phyloP scores from a whole-genome alignment of 2,329 filamentous ascomycete species.

The Neocatenulostroma microsporum region DNA sequence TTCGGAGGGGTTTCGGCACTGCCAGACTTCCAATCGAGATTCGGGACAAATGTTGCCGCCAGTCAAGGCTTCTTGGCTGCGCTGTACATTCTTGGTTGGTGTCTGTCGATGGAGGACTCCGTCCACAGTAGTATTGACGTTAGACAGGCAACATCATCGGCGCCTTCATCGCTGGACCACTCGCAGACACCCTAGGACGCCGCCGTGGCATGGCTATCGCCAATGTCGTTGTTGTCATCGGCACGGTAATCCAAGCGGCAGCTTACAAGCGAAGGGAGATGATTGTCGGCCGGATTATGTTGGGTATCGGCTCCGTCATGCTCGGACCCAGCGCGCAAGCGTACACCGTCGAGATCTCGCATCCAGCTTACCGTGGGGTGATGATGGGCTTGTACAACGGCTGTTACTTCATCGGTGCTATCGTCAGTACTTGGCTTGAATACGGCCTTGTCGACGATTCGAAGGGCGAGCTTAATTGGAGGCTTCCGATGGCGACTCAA shows the following conservation, averaged over 20 bases:
- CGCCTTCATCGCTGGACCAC: not conserved
- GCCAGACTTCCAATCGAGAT: not conserved
- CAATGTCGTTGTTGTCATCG: slow-evolving; percentile 1
- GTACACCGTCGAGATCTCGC: slow-evolving; percentile 1
- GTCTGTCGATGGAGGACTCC: too few relatives aligned
- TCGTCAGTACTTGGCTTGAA: slow-evolving; percentile 1
- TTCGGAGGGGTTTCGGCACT: slow-evolving; percentile 1
- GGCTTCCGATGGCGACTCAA: slow-evolving; percentile 1
- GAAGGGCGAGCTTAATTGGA: not conserved
- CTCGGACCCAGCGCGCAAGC: slow-evolving; percentile 2
- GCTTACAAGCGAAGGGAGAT: not conserved
- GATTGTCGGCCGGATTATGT: slow-evolving; percentile 1
- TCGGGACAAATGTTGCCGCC: slow-evolving; percentile 1
- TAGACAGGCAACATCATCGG: not conserved
- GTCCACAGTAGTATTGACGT: too few relatives aligned
- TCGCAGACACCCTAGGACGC: not conserved
- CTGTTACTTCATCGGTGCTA: slow-evolving; percentile 3
- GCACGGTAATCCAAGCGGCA: slow-evolving; percentile 1
- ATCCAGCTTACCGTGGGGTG: not conserved
- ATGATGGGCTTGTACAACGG: slow-evolving; percentile 2
- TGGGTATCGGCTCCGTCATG: slow-evolving; percentile 1
- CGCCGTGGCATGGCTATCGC: slow-evolving; percentile 1
- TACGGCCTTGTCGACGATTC: not conserved
- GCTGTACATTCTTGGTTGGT: slow-evolving; percentile 1
- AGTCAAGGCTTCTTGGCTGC: slow-evolving; percentile 2